Evolutionary conservation across 2,329 filamentous ascomycete genomes (phyloP), one percentile per base, ranked within the genome.

Genomic region (Arthrobotrys megalospora): DNA sequence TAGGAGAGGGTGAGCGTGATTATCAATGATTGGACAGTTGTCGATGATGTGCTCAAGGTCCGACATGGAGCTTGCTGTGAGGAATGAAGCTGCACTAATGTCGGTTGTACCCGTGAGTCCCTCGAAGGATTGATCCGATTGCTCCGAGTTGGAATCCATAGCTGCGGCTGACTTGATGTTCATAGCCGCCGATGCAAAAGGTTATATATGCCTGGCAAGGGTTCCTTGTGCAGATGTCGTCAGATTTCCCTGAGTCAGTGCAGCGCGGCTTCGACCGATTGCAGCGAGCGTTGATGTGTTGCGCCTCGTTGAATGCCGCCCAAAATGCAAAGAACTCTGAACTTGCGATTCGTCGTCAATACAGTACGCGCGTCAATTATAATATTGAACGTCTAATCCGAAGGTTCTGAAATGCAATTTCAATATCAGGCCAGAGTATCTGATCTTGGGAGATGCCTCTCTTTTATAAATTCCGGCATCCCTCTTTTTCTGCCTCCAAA

Each of bases 1-100:
- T 8, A 93, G 87, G 0, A 93, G 86, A 32, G 91, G 91, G 80
- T 93, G 91, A 1, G 90, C 90, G 82, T 93, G 91, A 81, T 92
- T 89, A 84, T 93, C 91, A 83, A 93, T 90, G 81, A 93, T 89
- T 2, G 91, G 91, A 21, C 87, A 89, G 19, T 82, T 85, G 32
- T 85, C 83, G 71, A 90, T 88, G 6, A 82, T 71, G 21, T 75
- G 58, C 14, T 71, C 60, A 12, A 81, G 77, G 11, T 79, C 80
- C 0, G 80, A 48, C n/a, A 81, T 47, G 3, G 75, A 70, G 8
- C 34, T 68, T n/a, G 71, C 67, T 11, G 67, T 16, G 3, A 24
- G 19, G 32, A 70, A 70, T 6, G 48, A 45, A 19, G 34, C 47
- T 60, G 58, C 21, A 36, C 52, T 65, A 19, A 19, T 41, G 41